Conservation (phyloP, 1,139 yeast species). For the Scheffersomyces parashehatae region DNA sequence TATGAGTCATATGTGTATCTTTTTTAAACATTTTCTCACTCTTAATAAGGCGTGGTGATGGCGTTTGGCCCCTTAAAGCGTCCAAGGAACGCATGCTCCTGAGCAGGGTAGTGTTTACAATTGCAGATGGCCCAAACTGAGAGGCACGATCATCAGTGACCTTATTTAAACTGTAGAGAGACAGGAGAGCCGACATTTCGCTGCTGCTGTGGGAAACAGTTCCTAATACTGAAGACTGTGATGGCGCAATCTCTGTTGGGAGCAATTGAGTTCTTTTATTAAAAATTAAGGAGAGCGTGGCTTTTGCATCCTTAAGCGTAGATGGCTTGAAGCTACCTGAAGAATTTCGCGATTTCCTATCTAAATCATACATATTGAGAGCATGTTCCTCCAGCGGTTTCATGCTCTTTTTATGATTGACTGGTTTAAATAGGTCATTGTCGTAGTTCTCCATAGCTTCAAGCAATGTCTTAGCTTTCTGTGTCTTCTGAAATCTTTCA, state of each 20-base stretch:
- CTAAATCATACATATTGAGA: conserved; percentile 8
- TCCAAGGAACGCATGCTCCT: neutral
- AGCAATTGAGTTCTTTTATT: conserved; percentile 15
- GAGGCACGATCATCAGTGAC: conserved; percentile 27
- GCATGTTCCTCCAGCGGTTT: conserved; percentile 7
- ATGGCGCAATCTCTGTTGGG: conserved; percentile 28
- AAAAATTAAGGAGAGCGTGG: conserved; percentile 30
- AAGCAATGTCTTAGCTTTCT: conserved; percentile 33
- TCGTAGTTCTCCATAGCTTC: conserved; percentile 69
- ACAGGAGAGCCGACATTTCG: conserved; percentile 39
- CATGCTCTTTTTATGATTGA: conserved; percentile 8
- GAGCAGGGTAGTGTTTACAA: neutral
- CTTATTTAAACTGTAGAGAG: conserved; percentile 43
- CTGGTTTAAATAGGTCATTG: conserved; percentile 44
- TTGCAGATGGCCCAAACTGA: conserved; percentile 1
- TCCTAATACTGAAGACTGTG: conserved; percentile 39
- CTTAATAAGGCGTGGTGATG: conserved; percentile 1
- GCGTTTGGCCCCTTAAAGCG: neutral
- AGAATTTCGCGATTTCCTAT: neutral
- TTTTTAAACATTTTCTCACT: neutral
- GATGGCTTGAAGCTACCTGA: conserved; percentile 7
- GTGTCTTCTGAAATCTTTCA: conserved; percentile 44
- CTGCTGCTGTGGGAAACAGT: conserved; percentile 33
- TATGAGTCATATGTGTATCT: too few relatives aligned
- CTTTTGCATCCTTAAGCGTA: conserved; percentile 17